Conservation (phyloP, 192 early-diverging fungal species). For the Coemansia furcata region DNA sequence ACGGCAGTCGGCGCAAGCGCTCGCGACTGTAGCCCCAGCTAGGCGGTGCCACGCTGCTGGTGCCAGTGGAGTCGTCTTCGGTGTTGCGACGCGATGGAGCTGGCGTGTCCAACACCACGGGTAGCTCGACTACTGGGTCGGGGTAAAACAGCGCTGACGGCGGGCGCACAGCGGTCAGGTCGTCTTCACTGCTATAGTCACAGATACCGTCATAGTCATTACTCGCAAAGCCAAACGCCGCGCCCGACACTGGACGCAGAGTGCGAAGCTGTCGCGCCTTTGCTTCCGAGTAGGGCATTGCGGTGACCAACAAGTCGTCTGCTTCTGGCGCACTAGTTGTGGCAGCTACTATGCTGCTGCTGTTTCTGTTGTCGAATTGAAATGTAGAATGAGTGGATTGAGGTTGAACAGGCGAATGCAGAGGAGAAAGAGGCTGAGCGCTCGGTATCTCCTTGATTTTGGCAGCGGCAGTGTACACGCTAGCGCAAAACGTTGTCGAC, state of each 20-base stretch:
- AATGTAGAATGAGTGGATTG: not conserved
- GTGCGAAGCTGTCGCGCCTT: not conserved
- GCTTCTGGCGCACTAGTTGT: not conserved
- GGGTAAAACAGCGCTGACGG: constrained; percentile 26
- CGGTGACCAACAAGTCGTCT: not conserved
- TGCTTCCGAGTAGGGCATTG: not conserved
- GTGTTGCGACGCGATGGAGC: constrained; percentile 36
- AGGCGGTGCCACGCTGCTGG: not conserved
- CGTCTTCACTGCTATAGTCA: constrained; percentile 3
- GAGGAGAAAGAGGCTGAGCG: not conserved
- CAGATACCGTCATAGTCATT: not conserved
- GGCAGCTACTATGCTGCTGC: not conserved
- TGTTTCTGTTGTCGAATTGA: not conserved
- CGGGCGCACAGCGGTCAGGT: constrained; percentile 25
- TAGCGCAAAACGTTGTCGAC: not conserved
- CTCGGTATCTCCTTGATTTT: not conserved
- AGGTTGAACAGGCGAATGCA: not conserved
- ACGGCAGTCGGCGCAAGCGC: constrained; percentile 6
- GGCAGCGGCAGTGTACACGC: not conserved
- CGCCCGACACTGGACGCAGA: constrained; percentile 1
- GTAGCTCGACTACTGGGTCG: not conserved
- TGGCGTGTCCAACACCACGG: constrained; percentile 22
- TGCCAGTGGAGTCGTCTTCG: constrained; percentile 6
- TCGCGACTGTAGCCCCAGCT: not conserved
- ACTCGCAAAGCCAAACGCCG: not conserved